Evolutionary conservation across 495 filamentous ascomycete genomes (phyloP), one percentile per base, ranked within the genome.

Genomic region (Cryomyces minteri): DNA sequence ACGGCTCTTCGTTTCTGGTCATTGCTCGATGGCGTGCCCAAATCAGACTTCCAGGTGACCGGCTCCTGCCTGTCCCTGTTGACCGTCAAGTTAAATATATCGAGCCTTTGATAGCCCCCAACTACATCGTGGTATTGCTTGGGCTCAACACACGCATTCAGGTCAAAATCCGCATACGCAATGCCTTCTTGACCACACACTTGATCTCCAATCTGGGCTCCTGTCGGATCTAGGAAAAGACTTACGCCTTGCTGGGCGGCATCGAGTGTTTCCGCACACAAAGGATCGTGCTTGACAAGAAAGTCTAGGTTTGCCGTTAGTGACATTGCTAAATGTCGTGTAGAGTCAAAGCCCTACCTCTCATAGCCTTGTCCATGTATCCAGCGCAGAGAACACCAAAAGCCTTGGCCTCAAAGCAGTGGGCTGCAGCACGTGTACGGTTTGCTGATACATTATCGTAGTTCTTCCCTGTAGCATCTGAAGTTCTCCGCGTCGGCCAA

Each of bases 391-490:
- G 37, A 2, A 67, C 56, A 0, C 63, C 66, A 44, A 67, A 67
- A 39, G 58, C 64, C 48, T 67, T 69, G 7, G 59, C 64, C 42
- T 67, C 65, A 47, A 69, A 69, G 45, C 62, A 67, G 43, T 69
- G 64, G 1, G 62, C 62, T 1, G 62, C 64, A 0, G 62, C 57
- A 1, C 66, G 51, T 11, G 52, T 59, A 18, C 57, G 48, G 39
- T 67, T 68, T 1, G 64, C 66, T 4, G 55, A 52, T 2, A 66
- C 53, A 41, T 69, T 67, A 39, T 67, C 62, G 47, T 62, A 69
- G 34, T 61, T 62, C 30, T 40, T 48, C 4, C 33, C 14, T 32
- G 38, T 6, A 14, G 43, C 41, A 14, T 33, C 38, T 12, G 49
- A 3, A 33, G 41, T 34, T 36, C 29, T n/a, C 12, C 28, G 10